Evolutionary conservation across 2,329 filamentous ascomycete species (phyloP).

Genomic region (Didymella sp.): DNA sequence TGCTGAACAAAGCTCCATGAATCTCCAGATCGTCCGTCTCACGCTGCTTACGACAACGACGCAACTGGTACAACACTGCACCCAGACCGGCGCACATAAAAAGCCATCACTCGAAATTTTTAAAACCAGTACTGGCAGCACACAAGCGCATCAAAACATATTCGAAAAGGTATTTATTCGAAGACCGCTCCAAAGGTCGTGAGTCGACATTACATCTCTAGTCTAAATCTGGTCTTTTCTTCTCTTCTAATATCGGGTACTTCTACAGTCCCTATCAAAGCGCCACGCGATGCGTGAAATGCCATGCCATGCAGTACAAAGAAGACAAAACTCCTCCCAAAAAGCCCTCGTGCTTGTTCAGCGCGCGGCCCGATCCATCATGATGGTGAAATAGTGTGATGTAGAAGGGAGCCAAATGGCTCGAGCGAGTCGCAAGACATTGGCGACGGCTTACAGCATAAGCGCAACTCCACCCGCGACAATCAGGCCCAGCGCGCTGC

Average conservation of each 20-base stretch:
- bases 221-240: neutral
- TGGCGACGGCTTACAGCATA: slow-evolving; percentile 26
- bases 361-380: neutral
- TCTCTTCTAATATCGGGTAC: too few relatives aligned
- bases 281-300: too few relatives aligned
- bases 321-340: neutral
- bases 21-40: too few relatives aligned
- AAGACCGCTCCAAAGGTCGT: neutral
- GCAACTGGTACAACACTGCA: too few relatives aligned
- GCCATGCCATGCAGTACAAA: neutral
- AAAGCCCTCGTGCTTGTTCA: neutral
- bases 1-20: too few relatives aligned
- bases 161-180: neutral
- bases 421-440: too few relatives aligned
- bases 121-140: neutral
- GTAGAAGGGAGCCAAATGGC: slow-evolving; percentile 4
- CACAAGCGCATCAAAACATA: neutral
- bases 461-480: slow-evolving; percentile 44
- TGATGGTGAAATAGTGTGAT: slow-evolving; percentile 7
- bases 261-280: too few relatives aligned
- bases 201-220: neutral
- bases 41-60: too few relatives aligned
- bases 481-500: slow-evolving; percentile 38
- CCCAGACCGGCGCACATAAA: neutral
- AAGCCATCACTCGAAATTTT: neutral